A percentile compares a stretch with the other conserved stretches of the same genome.
phyloP scores from a whole-genome alignment of 2,329 filamentous ascomycete species.

The Chaetomium sp. region DNA sequence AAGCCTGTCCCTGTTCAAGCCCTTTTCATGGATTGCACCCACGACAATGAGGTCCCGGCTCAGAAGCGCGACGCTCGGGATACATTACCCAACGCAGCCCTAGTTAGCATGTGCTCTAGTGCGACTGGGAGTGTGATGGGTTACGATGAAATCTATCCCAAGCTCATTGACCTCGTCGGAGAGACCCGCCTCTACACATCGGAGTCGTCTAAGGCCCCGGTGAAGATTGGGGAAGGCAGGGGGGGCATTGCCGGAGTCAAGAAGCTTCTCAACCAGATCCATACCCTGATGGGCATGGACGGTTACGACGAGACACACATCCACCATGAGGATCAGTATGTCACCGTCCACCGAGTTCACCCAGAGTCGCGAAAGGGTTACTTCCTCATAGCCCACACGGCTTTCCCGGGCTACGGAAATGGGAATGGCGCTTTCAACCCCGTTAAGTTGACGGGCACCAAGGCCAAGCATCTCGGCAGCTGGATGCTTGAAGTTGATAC shows the following conservation, averaged over 20 bases:
- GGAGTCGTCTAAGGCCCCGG: slow-evolving; percentile 56
- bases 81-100: slow-evolving; percentile 85
- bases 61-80: slow-evolving; percentile 93
- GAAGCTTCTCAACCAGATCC: slow-evolving; percentile 89
- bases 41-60: slow-evolving; percentile 93
- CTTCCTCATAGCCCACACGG: slow-evolving; percentile 92
- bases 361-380: slow-evolving; percentile 88
- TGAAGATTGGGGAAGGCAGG: slow-evolving; percentile 63
- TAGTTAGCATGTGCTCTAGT: slow-evolving; percentile 93
- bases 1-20: slow-evolving; percentile 86
- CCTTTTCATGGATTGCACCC: slow-evolving; percentile 98
- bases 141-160: slow-evolving; percentile 93
- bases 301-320: slow-evolving; percentile 94
- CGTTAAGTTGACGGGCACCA: slow-evolving; percentile 75
- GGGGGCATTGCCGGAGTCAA: slow-evolving; percentile 86
- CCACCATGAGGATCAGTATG: slow-evolving; percentile 91
- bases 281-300: slow-evolving; percentile 91
- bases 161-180: slow-evolving; percentile 84
- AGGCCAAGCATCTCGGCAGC: slow-evolving; percentile 77
- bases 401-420: slow-evolving; percentile 84
- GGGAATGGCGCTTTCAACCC: slow-evolving; percentile 75
- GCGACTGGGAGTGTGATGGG: slow-evolving; percentile 96
- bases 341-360: slow-evolving; percentile 93
- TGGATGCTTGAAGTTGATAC: slow-evolving; percentile 89
- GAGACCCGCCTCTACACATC: slow-evolving; percentile 82